Percentiles rank a stretch among this genome's conserved stretches.
These are phyloP conservation scores for Picea glauca DNA, from an alignment of 75 land plant genomes.

Conservation along the genomic window DNA sequence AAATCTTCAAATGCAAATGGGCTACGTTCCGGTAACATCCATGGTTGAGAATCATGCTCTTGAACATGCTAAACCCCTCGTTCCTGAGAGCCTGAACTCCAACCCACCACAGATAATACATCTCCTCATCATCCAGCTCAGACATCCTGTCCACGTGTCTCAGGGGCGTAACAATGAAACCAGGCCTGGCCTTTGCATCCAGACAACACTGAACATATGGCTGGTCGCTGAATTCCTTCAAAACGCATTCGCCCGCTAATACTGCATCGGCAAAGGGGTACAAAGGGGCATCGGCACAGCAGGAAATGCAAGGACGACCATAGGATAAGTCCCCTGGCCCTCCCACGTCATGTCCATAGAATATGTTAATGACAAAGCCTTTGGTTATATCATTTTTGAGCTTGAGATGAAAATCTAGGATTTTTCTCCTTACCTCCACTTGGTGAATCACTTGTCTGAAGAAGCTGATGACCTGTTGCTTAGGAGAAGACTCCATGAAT, in stretches of 20 bases:
- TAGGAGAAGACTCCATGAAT: conserved; percentile 4
- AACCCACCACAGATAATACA: conserved; percentile 19
- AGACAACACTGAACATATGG: conserved; percentile 17
- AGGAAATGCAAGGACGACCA: conserved; percentile 20
- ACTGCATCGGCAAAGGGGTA: conserved; percentile 6
- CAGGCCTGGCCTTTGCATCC: conserved; percentile 35
- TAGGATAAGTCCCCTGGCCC: conserved; percentile 18
- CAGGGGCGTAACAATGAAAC: conserved; percentile 23
- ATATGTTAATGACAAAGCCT: conserved; percentile 18
- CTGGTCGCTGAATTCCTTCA: conserved; percentile 19
- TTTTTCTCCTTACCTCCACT: conserved; percentile 1
- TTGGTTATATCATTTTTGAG: conserved; percentile 3
- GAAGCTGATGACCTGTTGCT: conserved; percentile 1
- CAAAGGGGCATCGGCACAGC: conserved; percentile 17
- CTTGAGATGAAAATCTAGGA: conserved; percentile 18
- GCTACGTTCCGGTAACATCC: conserved; percentile 25
- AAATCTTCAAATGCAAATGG: conserved; percentile 33
- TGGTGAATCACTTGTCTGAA: conserved; percentile 7
- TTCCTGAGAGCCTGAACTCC: conserved; percentile 21
- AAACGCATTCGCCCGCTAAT: conserved; percentile 21
- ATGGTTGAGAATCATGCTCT: conserved; percentile 28
- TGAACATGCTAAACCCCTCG: conserved; percentile 4
- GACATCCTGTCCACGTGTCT: conserved; percentile 33
- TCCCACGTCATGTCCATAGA: conserved; percentile 8
- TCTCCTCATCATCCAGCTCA: conserved; percentile 29